Percentiles rank a stretch among this genome's conserved stretches.
phyloP scores from a whole-genome alignment of 495 filamentous ascomycete species.

The Neurospora tetrasperma region DNA sequence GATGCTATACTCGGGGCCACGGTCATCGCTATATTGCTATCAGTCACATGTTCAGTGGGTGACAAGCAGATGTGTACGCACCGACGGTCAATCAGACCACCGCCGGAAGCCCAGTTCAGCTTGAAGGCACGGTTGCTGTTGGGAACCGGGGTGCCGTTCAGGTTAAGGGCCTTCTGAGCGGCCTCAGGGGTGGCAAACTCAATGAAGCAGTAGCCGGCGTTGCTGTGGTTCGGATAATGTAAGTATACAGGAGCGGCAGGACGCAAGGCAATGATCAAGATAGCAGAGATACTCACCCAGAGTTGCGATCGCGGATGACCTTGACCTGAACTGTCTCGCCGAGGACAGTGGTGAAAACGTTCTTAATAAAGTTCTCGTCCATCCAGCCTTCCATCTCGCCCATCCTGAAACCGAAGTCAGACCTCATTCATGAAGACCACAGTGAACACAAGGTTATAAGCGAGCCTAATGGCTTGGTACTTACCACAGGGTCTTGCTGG shows the following conservation, averaged over 20 bases:
- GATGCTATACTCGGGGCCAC: constrained; percentile 90
- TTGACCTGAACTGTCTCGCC: constrained; percentile 95
- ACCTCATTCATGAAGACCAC: neutral
- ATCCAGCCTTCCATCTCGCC: constrained; percentile 99
- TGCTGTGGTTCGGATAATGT: constrained; percentile 42
- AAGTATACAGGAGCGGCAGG: neutral
- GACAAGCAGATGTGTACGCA: constrained; percentile 29
- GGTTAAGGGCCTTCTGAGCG: constrained; percentile 75
- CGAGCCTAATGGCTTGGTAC: neutral
- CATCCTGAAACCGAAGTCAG: constrained; percentile 61
- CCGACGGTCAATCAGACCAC: constrained; percentile 88
- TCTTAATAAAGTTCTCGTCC: constrained; percentile 96
- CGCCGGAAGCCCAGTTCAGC: constrained; percentile 97
- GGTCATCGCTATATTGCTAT: constrained; percentile 63
- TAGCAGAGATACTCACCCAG: constrained; percentile 60
- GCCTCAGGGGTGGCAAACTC: constrained; percentile 80
- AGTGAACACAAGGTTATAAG: neutral
- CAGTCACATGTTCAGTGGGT: constrained; percentile 11
- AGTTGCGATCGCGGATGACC: constrained; percentile 99
- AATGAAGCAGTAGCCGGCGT: constrained; percentile 98
- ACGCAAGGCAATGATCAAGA: neutral
- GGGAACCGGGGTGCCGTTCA: constrained; percentile 87
- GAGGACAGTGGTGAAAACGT: constrained; percentile 74
- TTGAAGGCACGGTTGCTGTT: constrained; percentile 96
- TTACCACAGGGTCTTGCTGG: constrained; percentile 37